A percentile compares a stretch with the other conserved stretches of the same genome.
Evolutionary conservation across 306 rosid species (phyloP).

Genomic region (Spatholobus suberectus): DNA sequence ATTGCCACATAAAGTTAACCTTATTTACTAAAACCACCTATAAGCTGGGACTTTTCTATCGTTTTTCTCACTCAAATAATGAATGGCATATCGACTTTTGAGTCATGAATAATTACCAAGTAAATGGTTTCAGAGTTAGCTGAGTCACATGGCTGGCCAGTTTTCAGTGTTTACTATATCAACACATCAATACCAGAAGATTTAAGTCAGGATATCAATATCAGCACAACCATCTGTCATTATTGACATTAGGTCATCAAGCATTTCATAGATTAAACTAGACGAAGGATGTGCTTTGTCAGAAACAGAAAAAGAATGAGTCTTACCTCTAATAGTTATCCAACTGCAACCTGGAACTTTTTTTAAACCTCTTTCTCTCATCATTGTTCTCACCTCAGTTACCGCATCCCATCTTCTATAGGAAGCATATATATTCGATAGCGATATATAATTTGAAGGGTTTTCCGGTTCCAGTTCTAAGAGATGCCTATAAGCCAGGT

Average conservation of each 20-base stretch:
- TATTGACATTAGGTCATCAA: slow-evolving; percentile 57
- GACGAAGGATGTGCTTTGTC: slow-evolving; percentile 78
- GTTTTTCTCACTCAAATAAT: not conserved
- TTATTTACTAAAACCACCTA: not conserved
- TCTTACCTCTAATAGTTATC: slow-evolving; percentile 61
- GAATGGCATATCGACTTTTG: slow-evolving; percentile 1
- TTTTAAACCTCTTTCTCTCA: slow-evolving; percentile 77
- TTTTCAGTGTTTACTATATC: not conserved
- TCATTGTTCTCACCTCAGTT: slow-evolving; percentile 66
- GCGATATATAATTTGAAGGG: slow-evolving; percentile 73
- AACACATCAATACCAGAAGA: slow-evolving; percentile 22
- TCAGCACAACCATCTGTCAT: slow-evolving; percentile 58
- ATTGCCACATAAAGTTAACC: slow-evolving; percentile 10
- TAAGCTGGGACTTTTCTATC: not conserved
- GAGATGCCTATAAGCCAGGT: slow-evolving; percentile 66
- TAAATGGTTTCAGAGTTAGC: not conserved
- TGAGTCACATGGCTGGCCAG: slow-evolving; percentile 3
- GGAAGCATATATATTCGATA: slow-evolving; percentile 76
- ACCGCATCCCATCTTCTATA: slow-evolving; percentile 75
- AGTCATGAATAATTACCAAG: not conserved
- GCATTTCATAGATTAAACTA: slow-evolving; percentile 61
- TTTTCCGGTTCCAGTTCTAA: slow-evolving; percentile 75
- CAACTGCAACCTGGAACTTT: slow-evolving; percentile 88
- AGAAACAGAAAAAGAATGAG: slow-evolving; percentile 72
- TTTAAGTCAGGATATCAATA: slow-evolving; percentile 44